Conservation (phyloP, 345 rosid species). For the Capsella bursapastoris region DNA sequence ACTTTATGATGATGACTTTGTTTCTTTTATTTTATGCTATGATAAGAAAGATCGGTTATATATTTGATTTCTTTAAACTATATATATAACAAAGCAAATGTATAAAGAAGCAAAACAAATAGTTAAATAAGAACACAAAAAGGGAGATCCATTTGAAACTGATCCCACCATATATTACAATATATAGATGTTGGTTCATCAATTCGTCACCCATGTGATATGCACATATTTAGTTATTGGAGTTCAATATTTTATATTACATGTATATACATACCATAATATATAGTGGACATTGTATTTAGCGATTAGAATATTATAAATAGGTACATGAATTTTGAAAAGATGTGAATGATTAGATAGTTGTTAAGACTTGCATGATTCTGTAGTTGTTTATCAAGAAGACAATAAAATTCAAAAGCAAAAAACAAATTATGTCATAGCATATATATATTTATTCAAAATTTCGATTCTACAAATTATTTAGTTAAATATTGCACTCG, state of each 20-base stretch:
- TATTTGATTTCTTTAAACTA: neutral
- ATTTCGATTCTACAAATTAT: neutral
- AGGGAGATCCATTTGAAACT: constrained; percentile 34
- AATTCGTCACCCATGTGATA: constrained; percentile 50
- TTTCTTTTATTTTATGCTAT: constrained; percentile 31
- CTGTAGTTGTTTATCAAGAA: constrained; percentile 4
- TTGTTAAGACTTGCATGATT: constrained; percentile 28
- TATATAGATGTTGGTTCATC: constrained; percentile 28
- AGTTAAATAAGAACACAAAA: constrained; percentile 13
- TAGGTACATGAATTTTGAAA: constrained; percentile 30
- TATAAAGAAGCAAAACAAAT: constrained; percentile 6
- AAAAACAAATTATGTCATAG: neutral
- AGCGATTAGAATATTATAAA: neutral
- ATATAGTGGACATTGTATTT: constrained; percentile 27
- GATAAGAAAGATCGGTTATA: constrained; percentile 42
- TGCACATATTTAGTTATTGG: neutral
- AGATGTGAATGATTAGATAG: constrained; percentile 26
- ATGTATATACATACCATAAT: constrained; percentile 4
- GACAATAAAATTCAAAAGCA: neutral
- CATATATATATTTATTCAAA: neutral
- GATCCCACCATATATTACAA: constrained; percentile 29
- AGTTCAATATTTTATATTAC: neutral
- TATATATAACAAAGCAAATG: neutral
- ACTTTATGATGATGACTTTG: constrained; percentile 33
- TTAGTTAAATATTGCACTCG: neutral